Evolutionary conservation across 2,329 filamentous ascomycete species (phyloP).

Genomic region (Beauveria rudraprayagi): DNA sequence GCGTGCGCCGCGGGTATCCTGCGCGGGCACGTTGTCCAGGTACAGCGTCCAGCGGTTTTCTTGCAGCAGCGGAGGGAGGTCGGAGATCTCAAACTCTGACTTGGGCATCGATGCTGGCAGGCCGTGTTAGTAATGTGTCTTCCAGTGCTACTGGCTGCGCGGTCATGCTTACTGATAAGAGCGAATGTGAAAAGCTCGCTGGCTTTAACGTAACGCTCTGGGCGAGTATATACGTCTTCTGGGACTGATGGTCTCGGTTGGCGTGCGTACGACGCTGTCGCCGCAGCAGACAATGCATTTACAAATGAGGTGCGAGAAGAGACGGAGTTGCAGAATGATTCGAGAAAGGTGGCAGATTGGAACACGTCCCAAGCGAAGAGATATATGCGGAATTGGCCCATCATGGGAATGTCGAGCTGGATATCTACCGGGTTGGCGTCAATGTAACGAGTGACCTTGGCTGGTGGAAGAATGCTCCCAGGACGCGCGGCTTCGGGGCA

Average conservation of each 20-base stretch:
- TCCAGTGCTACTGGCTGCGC: neutral
- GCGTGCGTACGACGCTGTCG: slow-evolving; percentile 52
- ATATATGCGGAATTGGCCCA: slow-evolving; percentile 71
- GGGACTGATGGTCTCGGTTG: slow-evolving; percentile 49
- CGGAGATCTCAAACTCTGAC: slow-evolving; percentile 54
- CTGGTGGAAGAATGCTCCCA: slow-evolving; percentile 53
- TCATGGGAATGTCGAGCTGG: slow-evolving; percentile 68
- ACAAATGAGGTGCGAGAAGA: slow-evolving; percentile 45
- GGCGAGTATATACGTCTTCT: slow-evolving; percentile 58
- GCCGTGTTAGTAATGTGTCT: neutral
- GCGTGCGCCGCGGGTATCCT: slow-evolving; percentile 40
- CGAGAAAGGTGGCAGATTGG: slow-evolving; percentile 48
- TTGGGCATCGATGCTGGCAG: slow-evolving; percentile 52
- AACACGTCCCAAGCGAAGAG: slow-evolving; percentile 59
- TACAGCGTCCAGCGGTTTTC: slow-evolving; percentile 66
- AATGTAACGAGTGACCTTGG: slow-evolving; percentile 64
- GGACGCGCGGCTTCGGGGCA: slow-evolving; percentile 31
- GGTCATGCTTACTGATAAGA: slow-evolving; percentile 49
- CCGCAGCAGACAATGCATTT: slow-evolving; percentile 49
- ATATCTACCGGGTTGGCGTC: slow-evolving; percentile 73
- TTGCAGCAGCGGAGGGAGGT: slow-evolving; percentile 54
- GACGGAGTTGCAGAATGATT: slow-evolving; percentile 49
- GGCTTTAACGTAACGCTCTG: slow-evolving; percentile 59
- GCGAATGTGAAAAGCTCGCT: slow-evolving; percentile 63
- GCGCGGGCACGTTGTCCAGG: slow-evolving; percentile 54